These are phyloP conservation scores for Drechslera avenae DNA, from an alignment of 2,329 filamentous ascomycete genomes.

Conservation along the genomic window DNA sequence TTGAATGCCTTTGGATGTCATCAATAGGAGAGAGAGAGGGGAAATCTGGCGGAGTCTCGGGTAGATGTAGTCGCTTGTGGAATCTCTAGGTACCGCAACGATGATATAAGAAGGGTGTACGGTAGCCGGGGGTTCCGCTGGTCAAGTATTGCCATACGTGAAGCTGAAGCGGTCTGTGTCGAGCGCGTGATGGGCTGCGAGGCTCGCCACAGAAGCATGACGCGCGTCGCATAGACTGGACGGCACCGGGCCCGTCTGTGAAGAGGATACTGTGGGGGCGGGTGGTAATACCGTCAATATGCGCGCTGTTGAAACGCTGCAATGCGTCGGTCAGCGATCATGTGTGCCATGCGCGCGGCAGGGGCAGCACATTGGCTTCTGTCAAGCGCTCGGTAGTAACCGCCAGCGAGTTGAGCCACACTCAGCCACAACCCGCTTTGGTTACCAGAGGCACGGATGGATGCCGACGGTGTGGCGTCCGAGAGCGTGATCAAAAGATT, in stretches of 20 bases:
- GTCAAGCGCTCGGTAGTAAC: slow-evolving; percentile 5
- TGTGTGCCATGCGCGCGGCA: not conserved
- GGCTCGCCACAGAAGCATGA: slow-evolving; percentile 33
- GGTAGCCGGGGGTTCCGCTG: too few relatives aligned
- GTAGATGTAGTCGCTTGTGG: too few relatives aligned
- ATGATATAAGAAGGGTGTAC: too few relatives aligned
- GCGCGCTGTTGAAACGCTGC: slow-evolving; percentile 7
- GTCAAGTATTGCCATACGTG: slow-evolving; percentile 1
- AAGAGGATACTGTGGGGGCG: slow-evolving; percentile 17
- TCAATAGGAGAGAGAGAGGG: too few relatives aligned
- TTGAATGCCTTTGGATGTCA: too few relatives aligned
- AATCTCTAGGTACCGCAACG: too few relatives aligned
- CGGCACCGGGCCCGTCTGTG: slow-evolving; percentile 1
- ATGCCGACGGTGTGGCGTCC: slow-evolving; percentile 18
- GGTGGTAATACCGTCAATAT: slow-evolving; percentile 1
- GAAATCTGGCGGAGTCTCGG: too few relatives aligned
- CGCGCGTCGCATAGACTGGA: slow-evolving; percentile 28
- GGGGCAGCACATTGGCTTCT: slow-evolving; percentile 5
- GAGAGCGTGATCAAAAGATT: slow-evolving; percentile 33
- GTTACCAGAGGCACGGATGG: slow-evolving; percentile 5
- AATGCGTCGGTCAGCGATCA: slow-evolving; percentile 6
- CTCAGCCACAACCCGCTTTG: slow-evolving; percentile 22
- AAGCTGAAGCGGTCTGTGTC: slow-evolving; percentile 1
- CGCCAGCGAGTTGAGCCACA: slow-evolving; percentile 23
- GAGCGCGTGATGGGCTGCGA: slow-evolving; percentile 9